phyloP scores from a whole-genome alignment of 78 protist genomes.

The Dictyostelium purpureum region DNA sequence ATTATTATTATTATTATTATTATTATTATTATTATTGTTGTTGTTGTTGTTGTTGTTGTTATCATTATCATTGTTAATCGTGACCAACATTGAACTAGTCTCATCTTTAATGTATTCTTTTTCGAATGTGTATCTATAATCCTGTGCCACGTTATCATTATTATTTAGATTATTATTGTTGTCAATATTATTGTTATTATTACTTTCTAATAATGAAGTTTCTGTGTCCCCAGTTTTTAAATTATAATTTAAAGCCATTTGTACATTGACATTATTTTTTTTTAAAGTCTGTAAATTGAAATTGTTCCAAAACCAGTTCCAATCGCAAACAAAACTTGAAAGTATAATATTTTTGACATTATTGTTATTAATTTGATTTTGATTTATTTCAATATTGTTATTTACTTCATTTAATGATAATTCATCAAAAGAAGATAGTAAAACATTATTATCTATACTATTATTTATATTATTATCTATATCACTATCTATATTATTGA shows the following conservation, averaged over 20 bases:
- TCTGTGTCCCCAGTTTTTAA: not conserved
- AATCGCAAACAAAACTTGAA: slow-evolving; percentile 38
- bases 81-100: not conserved
- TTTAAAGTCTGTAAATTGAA: not conserved
- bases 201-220: not conserved
- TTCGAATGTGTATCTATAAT: too few species aligned
- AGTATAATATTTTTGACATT: not conserved
- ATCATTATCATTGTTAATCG: not conserved
- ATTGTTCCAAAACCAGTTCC: slow-evolving; percentile 20
- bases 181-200: not conserved
- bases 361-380: too few species aligned
- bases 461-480: too few species aligned
- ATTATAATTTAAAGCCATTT: not conserved
- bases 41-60: not conserved
- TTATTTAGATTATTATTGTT: not conserved
- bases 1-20: not conserved
- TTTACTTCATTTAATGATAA: too few species aligned
- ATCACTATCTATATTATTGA: too few species aligned
- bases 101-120: not conserved
- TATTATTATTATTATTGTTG: too few species aligned
- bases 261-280: not conserved
- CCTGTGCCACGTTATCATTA: not conserved
- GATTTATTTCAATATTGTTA: too few species aligned
- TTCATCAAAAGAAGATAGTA: too few species aligned
- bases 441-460: too few species aligned